Conservation (phyloP, 2,329 filamentous ascomycete genomes). For the Shiraia bambusicola region DNA sequence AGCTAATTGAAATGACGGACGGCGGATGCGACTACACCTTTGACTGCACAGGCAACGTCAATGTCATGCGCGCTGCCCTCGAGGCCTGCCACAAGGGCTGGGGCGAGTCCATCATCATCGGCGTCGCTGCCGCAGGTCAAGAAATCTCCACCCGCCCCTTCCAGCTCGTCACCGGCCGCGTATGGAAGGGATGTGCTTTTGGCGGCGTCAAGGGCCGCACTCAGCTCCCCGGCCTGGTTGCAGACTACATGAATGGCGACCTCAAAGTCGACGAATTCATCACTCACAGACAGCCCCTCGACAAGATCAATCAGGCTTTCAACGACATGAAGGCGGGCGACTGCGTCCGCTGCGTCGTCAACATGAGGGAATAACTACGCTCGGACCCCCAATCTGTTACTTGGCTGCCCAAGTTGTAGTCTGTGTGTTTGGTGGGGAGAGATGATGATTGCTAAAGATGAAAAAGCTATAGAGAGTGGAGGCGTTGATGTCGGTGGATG, state of each 20-base stretch:
- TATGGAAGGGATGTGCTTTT: constrained; percentile 98
- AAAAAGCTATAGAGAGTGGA: neutral
- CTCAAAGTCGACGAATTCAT: constrained; percentile 99
- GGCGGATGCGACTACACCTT: constrained; percentile 99
- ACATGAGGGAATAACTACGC: constrained; percentile 51
- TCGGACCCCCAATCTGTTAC: constrained; percentile 8
- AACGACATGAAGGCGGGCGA: constrained; percentile 93
- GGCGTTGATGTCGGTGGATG: neutral
- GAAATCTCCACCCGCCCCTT: constrained; percentile 95
- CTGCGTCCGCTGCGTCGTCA: constrained; percentile 93
- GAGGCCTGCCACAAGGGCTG: constrained; percentile 99
- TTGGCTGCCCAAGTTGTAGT: neutral
- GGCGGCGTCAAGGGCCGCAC: constrained; percentile 97
- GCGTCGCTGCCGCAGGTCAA: constrained; percentile 92
- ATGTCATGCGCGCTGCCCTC: constrained; percentile 91
- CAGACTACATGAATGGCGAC: constrained; percentile 83
- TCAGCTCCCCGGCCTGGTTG: constrained; percentile 82
- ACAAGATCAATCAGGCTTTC: constrained; percentile 86
- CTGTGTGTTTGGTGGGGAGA: too few species aligned
- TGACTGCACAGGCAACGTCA: constrained; percentile 96
- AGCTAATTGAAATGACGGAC: constrained; percentile 95
- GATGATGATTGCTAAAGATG: too few species aligned
- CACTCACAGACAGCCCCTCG: constrained; percentile 84
- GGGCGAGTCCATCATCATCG: constrained; percentile 97
- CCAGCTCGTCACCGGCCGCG: constrained; percentile 95